Evolutionary conservation across 345 rosid genomes (phyloP), one percentile per base, ranked within the genome.

Genomic region (Hevea brasiliensis): DNA sequence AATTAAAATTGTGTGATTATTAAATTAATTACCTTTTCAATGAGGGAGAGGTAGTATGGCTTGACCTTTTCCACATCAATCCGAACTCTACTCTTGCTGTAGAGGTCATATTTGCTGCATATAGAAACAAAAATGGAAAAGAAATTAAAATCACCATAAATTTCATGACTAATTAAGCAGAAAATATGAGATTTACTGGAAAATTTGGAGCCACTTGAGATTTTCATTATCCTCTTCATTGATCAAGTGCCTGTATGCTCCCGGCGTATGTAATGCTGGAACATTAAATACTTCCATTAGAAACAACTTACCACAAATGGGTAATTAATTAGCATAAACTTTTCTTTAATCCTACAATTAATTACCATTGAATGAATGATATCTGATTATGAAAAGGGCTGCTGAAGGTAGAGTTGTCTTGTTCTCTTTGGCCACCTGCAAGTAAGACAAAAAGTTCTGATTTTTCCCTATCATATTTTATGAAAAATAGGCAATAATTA

Each of bases 381-480:
- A 89, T 82, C 92, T 78, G 56, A 88, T 82, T 58, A 89, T 83
- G 84, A 89, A 89, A 74, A 88, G 92, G n/a, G 83, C 89, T 18
- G 91, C 87, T 14, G 92, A 80, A 48, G 94, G 92, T 44, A 88
- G 88, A 71, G 83, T 88, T 13, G 89, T 76, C 13, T 72, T 76
- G 67, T 86, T 89, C 80, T 77, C 82, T 69, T 83, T 86, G 67
- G 92, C 90, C 74, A 89, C 93, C 89, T 87, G 67, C 71, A 27
- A 20, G 4, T 8, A n/a, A 51, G 29, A 35, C 23, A 72, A 7
- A 44, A 7, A 27, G 9, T 3, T 58, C 51, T 6, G n/a, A 50
- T 27, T 8, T 32, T 15, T 68, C 17, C 0, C 12, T 7, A 26
- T 26, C 44, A 3, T 24, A 50, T 58, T 21, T 17, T 20, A 44